These are phyloP conservation scores for Takashimella tepidaria DNA, from an alignment of 1,284 basidiomycete species.

Conservation along the genomic window DNA sequence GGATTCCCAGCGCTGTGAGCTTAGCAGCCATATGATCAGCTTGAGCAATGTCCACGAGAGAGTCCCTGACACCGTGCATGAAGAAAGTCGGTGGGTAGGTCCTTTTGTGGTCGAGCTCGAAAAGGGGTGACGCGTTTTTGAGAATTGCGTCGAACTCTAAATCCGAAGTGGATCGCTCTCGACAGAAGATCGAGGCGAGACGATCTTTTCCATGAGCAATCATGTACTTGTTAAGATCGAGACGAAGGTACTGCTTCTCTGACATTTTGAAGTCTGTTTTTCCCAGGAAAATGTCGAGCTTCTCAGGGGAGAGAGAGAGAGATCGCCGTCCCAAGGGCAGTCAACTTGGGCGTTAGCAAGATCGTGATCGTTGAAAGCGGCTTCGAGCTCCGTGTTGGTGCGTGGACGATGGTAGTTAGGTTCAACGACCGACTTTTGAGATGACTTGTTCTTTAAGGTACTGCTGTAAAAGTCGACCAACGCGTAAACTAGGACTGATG, in stretches of 20 bases:
- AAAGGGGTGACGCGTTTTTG: constrained; percentile 10
- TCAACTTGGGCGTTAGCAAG: constrained; percentile 9
- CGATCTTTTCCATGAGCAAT: background rate
- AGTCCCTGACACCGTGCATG: constrained; percentile 26
- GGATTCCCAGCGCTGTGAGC: constrained; percentile 15
- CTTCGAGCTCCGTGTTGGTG: constrained; percentile 5
- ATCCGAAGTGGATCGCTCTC: constrained; percentile 9
- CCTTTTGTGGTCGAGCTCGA: constrained; percentile 7
- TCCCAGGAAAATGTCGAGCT: constrained; percentile 12
- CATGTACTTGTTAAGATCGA: constrained; percentile 17
- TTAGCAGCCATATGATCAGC: constrained; percentile 12
- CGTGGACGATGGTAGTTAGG: background rate
- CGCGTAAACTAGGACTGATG: constrained; percentile 3
- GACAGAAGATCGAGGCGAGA: constrained; percentile 14
- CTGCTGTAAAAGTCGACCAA: constrained; percentile 13
- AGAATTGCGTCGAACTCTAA: constrained; percentile 10
- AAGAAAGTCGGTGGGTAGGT: constrained; percentile 27
- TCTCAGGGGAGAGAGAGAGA: constrained; percentile 14
- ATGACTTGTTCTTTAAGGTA: background rate
- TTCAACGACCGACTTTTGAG: background rate
- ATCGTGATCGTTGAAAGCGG: constrained; percentile 9
- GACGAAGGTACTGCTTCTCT: constrained; percentile 13
- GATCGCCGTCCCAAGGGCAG: constrained; percentile 11
- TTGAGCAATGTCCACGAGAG: constrained; percentile 19
- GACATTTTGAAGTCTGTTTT: constrained; percentile 6